These are phyloP conservation scores for Lachnellula occidentalis DNA, from an alignment of 2,329 filamentous ascomycete genomes.

Conservation along the genomic window DNA sequence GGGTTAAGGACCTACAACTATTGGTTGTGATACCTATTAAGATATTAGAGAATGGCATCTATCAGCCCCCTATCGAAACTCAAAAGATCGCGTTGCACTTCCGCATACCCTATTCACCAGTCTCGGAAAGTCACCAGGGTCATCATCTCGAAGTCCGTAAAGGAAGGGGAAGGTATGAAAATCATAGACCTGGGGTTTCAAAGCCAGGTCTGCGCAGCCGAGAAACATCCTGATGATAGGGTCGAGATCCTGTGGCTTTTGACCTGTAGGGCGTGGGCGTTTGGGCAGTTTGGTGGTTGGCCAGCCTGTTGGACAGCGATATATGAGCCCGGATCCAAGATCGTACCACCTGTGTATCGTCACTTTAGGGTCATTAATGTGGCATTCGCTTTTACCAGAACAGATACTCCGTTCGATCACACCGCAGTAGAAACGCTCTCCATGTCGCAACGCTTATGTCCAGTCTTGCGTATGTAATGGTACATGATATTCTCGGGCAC, in stretches of 20 bases:
- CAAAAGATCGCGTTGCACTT: neutral
- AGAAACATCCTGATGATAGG: neutral
- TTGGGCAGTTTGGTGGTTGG: neutral
- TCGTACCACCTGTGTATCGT: neutral
- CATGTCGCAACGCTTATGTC: neutral
- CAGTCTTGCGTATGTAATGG: neutral
- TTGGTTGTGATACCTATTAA: neutral
- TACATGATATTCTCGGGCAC: neutral
- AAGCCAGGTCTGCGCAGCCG: neutral
- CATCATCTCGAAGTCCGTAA: neutral
- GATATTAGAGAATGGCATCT: neutral
- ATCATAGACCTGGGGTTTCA: neutral
- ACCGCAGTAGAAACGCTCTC: neutral
- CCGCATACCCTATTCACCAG: neutral
- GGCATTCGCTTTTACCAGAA: neutral
- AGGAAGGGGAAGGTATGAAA: neutral
- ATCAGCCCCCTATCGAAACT: neutral
- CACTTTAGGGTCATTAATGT: neutral
- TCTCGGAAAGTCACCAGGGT: neutral
- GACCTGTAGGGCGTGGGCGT: neutral
- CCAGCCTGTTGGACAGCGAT: neutral
- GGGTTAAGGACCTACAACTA: neutral
- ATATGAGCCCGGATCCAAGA: neutral
- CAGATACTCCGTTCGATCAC: neutral
- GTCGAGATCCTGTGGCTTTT: neutral